These are phyloP conservation scores for Skeletonema grethae DNA, from an alignment of 108 stramenopile genomes.

Conservation along the genomic window DNA sequence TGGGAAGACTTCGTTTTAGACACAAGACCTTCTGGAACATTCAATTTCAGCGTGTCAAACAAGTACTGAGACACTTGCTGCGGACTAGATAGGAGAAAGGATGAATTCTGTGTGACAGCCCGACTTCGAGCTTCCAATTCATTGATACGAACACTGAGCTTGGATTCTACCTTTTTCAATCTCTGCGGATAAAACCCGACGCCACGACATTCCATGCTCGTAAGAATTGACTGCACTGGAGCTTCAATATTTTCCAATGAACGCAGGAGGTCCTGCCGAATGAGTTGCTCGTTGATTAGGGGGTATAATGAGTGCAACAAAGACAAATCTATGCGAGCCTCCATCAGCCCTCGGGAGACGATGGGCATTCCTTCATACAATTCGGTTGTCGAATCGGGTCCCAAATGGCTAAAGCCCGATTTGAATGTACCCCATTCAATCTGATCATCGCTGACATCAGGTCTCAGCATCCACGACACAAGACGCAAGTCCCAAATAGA, in stretches of 20 bases:
- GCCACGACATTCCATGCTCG: slow-evolving; percentile 58
- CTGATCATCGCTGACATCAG: slow-evolving; percentile 31
- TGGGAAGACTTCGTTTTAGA: slow-evolving; percentile 37
- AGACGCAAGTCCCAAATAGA: slow-evolving; percentile 50
- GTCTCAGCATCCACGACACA: slow-evolving; percentile 47
- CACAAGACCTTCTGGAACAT: slow-evolving; percentile 29
- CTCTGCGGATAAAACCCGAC: slow-evolving; percentile 42
- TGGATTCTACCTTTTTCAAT: slow-evolving; percentile 23
- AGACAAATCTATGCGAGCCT: slow-evolving; percentile 30
- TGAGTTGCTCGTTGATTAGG: slow-evolving; percentile 28
- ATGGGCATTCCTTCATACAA: slow-evolving; percentile 6
- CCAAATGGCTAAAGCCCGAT: slow-evolving; percentile 43
- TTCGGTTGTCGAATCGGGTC: slow-evolving; percentile 3
- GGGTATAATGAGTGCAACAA: slow-evolving; percentile 41
- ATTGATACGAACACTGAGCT: slow-evolving; percentile 31
- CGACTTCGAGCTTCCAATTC: slow-evolving; percentile 30
- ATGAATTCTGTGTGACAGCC: slow-evolving; percentile 30
- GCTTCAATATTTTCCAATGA: slow-evolving; percentile 46
- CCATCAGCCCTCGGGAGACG: slow-evolving; percentile 28
- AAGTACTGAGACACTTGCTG: slow-evolving; percentile 56
- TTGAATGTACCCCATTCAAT: slow-evolving; percentile 34
- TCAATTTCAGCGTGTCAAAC: slow-evolving; percentile 46
- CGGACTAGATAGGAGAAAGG: slow-evolving; percentile 53
- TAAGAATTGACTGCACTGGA: slow-evolving; percentile 43
- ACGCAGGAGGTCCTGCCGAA: slow-evolving; percentile 20